Percentiles rank a stretch among this genome's conserved stretches.
These are phyloP conservation scores for Aspergillus panamensis DNA, from an alignment of 495 filamentous ascomycete genomes.

Conservation along the genomic window DNA sequence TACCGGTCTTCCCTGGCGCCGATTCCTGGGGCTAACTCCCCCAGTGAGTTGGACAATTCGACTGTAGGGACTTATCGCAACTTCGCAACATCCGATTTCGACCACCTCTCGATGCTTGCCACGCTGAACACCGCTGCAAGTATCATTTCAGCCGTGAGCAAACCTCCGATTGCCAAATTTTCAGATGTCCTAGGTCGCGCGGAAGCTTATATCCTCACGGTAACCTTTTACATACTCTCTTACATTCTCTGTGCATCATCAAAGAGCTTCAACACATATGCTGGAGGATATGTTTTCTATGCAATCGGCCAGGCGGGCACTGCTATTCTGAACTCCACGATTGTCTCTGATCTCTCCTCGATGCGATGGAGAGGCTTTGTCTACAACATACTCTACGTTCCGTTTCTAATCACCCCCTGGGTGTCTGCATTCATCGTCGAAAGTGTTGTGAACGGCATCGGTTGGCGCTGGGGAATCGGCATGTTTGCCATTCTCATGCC, in stretches of 20 bases:
- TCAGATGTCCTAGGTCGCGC: conserved; percentile 47
- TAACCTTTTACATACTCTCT: conserved; percentile 42
- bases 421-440: conserved; percentile 42
- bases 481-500: conserved; percentile 51
- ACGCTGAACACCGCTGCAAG: conserved; percentile 41
- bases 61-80: conserved; percentile 46
- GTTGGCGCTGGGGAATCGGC: conserved; percentile 51
- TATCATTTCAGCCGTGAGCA: conserved; percentile 44
- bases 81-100: conserved; percentile 45
- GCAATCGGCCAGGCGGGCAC: conserved; percentile 44
- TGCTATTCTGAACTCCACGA: conserved; percentile 45
- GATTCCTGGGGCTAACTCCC: background rate
- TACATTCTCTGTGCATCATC: conserved; percentile 48
- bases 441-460: conserved; percentile 43
- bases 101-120: conserved; percentile 39
- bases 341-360: conserved; percentile 46
- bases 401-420: conserved; percentile 47
- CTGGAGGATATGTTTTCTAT: conserved; percentile 45
- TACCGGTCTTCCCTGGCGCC: background rate
- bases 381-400: conserved; percentile 43
- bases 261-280: conserved; percentile 40
- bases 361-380: conserved; percentile 46
- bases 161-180: conserved; percentile 48
- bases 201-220: conserved; percentile 43
- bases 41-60: conserved; percentile 45